These are phyloP conservation scores for Erysimum cheiri DNA, from an alignment of 441 rosid species.

Conservation along the genomic window DNA sequence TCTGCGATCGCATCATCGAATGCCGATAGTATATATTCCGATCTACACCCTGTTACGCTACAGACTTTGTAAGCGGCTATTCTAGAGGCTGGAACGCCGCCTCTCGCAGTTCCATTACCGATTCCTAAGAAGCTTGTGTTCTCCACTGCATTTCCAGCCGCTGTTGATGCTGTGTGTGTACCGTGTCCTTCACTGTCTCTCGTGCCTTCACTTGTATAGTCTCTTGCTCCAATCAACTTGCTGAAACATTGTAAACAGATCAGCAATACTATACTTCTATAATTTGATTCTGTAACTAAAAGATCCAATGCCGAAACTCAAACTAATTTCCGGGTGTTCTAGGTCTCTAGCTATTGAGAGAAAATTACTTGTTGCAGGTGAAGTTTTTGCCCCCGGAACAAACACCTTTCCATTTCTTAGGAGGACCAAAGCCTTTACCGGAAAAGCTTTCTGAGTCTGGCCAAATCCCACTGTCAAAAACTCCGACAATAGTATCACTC, in stretches of 20 bases:
- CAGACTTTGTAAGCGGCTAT: slow-evolving; percentile 46
- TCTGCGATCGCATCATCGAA: slow-evolving; percentile 54
- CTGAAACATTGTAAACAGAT: slow-evolving; percentile 28
- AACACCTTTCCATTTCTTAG: slow-evolving; percentile 63
- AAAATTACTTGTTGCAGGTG: slow-evolving; percentile 65
- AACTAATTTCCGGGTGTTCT: too few species aligned
- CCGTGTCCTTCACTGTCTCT: slow-evolving; percentile 43
- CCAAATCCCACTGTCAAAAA: slow-evolving; percentile 64
- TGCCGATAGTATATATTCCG: slow-evolving; percentile 40
- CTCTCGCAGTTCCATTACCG: slow-evolving; percentile 43
- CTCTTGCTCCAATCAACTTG: slow-evolving; percentile 52
- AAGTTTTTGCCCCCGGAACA: slow-evolving; percentile 52
- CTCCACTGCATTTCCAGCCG: slow-evolving; percentile 36
- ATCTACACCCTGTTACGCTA: not conserved
- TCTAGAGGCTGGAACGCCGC: slow-evolving; percentile 45
- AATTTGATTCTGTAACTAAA: not conserved
- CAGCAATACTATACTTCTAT: too few species aligned
- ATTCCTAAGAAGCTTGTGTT: slow-evolving; percentile 35
- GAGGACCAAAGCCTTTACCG: slow-evolving; percentile 53
- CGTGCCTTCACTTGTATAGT: slow-evolving; percentile 31
- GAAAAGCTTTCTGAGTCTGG: slow-evolving; percentile 60
- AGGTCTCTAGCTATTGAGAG: too few species aligned
- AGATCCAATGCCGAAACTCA: not conserved
- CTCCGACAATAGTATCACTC: slow-evolving; percentile 49
- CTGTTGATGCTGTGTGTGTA: slow-evolving; percentile 43